Conservation (phyloP, 768 basidiomycete genomes). For the Suillus decipiens region DNA sequence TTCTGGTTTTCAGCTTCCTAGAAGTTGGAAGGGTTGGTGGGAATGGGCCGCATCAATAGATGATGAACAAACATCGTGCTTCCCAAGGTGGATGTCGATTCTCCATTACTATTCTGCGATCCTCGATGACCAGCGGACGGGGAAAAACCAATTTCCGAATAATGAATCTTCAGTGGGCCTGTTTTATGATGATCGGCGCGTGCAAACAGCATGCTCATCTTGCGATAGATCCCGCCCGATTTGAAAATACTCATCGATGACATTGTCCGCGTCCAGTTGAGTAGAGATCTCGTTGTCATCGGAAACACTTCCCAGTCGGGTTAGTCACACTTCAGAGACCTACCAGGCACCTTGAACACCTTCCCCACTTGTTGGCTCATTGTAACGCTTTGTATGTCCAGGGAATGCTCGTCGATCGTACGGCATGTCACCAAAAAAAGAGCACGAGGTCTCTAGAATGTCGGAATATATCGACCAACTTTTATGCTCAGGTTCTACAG, state of each 20-base stretch:
- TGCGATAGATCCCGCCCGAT: conserved; percentile 24
- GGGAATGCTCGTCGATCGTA: conserved; percentile 16
- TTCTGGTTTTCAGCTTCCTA: conserved; percentile 20
- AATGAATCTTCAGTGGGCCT: conserved; percentile 5
- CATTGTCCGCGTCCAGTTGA: conserved; percentile 28
- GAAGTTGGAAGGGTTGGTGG: conserved; percentile 39
- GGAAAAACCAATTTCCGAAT: background rate
- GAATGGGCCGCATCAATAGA: conserved; percentile 30
- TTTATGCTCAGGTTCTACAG: conserved; percentile 25
- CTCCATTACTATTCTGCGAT: conserved; percentile 20
- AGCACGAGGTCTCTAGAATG: conserved; percentile 72
- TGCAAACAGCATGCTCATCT: conserved; percentile 3
- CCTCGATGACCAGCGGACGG: conserved; percentile 3
- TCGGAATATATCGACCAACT: conserved; percentile 49
- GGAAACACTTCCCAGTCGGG: conserved; percentile 12
- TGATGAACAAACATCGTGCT: conserved; percentile 16
- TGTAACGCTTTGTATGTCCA: conserved; percentile 7
- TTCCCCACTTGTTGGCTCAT: conserved; percentile 6
- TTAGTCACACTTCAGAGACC: conserved; percentile 13
- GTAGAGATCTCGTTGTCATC: conserved; percentile 20
- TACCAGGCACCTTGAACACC: background rate
- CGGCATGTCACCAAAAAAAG: conserved; percentile 78
- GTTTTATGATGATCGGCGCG: background rate
- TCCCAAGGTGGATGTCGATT: conserved; percentile 28
- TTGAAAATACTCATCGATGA: conserved; percentile 24